These are phyloP conservation scores for Bonia amplexicaulis DNA, from an alignment of 176 grass and related monocot genomes.

Conservation along the genomic window DNA sequence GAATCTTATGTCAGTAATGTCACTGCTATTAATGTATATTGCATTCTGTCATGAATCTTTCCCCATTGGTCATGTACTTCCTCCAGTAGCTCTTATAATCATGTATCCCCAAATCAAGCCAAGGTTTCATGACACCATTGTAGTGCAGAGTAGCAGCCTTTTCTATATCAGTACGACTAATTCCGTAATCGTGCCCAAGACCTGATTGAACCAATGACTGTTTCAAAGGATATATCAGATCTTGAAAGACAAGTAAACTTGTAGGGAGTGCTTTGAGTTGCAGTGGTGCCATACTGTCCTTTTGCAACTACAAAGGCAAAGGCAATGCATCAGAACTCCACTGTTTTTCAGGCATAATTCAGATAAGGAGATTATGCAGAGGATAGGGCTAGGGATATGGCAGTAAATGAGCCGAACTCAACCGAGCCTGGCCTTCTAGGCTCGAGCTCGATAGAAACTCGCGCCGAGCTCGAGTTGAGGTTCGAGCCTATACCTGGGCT, in stretches of 20 bases:
- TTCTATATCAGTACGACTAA: slow-evolving; percentile 26
- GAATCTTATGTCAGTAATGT: background rate
- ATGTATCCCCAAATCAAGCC: slow-evolving; percentile 66
- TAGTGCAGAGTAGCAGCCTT: slow-evolving; percentile 50
- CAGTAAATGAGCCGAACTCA: too few species aligned
- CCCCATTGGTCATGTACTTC: slow-evolving; percentile 49
- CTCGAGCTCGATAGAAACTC: too few species aligned
- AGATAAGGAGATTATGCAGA: background rate
- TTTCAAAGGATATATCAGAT: slow-evolving; percentile 58
- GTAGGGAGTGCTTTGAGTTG: slow-evolving; percentile 35
- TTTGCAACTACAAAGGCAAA: slow-evolving; percentile 34
- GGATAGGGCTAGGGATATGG: background rate
- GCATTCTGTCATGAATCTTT: slow-evolving; percentile 63
- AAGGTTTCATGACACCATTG: slow-evolving; percentile 82
- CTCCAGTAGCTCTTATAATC: slow-evolving; percentile 56
- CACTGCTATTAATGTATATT: slow-evolving; percentile 45
- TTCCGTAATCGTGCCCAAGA: slow-evolving; percentile 57
- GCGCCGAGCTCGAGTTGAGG: background rate
- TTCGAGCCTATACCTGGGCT: too few species aligned
- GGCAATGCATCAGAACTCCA: background rate
- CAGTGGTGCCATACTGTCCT: slow-evolving; percentile 30
- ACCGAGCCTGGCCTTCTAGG: too few species aligned
- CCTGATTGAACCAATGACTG: slow-evolving; percentile 54
- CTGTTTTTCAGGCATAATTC: background rate
- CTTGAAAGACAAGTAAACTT: slow-evolving; percentile 66